Evolutionary conservation across 2,329 filamentous ascomycete species (phyloP), one percentile per base, ranked within the genome.

Genomic region (Scopulariopsis brevicaulis): DNA sequence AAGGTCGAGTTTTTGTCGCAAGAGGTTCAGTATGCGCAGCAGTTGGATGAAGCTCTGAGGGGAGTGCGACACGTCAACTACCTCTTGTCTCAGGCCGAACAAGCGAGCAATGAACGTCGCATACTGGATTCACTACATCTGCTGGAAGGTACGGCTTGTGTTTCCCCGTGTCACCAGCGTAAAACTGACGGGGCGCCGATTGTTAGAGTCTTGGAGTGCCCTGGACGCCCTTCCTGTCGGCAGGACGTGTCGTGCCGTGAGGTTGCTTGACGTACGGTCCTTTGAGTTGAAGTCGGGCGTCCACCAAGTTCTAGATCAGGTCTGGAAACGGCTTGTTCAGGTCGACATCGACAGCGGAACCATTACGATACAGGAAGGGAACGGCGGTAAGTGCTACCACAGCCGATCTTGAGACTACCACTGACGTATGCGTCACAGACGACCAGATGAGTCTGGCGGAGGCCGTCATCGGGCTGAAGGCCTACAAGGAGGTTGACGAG

Each of bases 321-420:
- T 85, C n/a, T 96, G 91, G 90, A 80, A 81, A 59, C 74, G 78
- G 0, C 74, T 93, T 51, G 74, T 96, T 14, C 71, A 76, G 1
- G 71, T 91, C 20, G 82, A 93, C 65, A 69, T 75, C 1, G 74
- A 80, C 24, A 70, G 74, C 10, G 73, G 75, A 10, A 77, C 71
- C 53, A 71, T 94, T 8, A 77, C 5, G 32, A 57, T 57, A 50
- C 46, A 53, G 22, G 46, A 57, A 28, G n/a, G 52, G 10, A 28
- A 15, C 5, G 55, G 52, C 32, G 55, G 55, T 57, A 40, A 15
- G 48, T 35, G 40, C 12, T 18, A 20, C 18, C 6, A 20, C 32
- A 20, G n/a, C 14, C 6, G 2, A n/a, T 7, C 6, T 35, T 25
- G 34, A 25, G 15, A 12, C 25, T 20, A n/a, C 24, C 22, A 10